Evolutionary conservation across 495 filamentous ascomycete species (phyloP).

Genomic region (Tuber indicum): DNA sequence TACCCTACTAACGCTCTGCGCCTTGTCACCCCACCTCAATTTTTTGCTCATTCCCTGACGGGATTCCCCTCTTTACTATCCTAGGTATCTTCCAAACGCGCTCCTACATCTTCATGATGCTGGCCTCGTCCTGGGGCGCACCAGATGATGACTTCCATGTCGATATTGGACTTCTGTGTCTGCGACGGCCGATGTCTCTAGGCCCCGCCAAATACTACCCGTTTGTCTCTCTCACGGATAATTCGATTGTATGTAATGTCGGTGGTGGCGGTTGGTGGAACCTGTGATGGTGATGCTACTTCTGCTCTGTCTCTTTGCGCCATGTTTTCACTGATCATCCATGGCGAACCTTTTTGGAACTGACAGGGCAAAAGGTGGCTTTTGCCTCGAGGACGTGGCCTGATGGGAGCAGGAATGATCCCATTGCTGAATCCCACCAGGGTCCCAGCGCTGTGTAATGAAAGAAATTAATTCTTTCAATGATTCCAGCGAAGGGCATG

Average conservation of each 20-base stretch:
- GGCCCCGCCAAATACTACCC: constrained; percentile 57
- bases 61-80: not conserved
- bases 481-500: constrained; percentile 50
- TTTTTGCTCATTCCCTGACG: not conserved
- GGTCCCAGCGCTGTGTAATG: constrained; percentile 69
- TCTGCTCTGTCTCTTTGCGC: not conserved
- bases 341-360: not conserved
- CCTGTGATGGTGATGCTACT: constrained; percentile 26
- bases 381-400: constrained; percentile 60
- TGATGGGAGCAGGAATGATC: constrained; percentile 51
- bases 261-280: constrained; percentile 14
- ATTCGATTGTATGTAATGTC: constrained; percentile 61
- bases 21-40: no score
- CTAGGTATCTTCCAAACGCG: not conserved
- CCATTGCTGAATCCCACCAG: constrained; percentile 59
- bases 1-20: no score
- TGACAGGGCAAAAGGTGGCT: constrained; percentile 50
- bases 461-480: constrained; percentile 46
- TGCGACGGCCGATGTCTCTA: constrained; percentile 65
- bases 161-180: constrained; percentile 56
- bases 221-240: constrained; percentile 49
- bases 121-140: constrained; percentile 44
- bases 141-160: constrained; percentile 62
- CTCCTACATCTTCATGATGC: not conserved
- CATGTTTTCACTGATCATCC: not conserved